Conservation (phyloP, 768 basidiomycete species). For the Gelatoporia subvermispora region DNA sequence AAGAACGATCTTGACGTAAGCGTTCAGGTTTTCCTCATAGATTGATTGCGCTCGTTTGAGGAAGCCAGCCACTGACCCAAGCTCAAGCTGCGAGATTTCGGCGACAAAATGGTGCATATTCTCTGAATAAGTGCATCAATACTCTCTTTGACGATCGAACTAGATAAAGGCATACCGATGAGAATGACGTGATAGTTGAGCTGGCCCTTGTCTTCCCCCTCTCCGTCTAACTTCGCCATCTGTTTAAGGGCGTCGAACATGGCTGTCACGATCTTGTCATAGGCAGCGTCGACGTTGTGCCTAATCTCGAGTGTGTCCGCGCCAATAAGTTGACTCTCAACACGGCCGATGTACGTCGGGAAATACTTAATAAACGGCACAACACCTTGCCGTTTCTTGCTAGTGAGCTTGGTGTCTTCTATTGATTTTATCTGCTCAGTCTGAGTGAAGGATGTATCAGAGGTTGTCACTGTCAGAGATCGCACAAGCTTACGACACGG, state of each 20-base stretch:
- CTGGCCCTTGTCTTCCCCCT: slow-evolving; percentile 93
- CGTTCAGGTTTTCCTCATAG: slow-evolving; percentile 84
- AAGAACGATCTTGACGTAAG: slow-evolving; percentile 84
- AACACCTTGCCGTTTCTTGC: slow-evolving; percentile 90
- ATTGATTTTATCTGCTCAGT: slow-evolving; percentile 83
- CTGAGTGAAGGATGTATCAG: slow-evolving; percentile 34
- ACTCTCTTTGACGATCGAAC: background rate
- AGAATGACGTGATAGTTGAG: slow-evolving; percentile 95
- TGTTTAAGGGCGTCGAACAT: slow-evolving; percentile 95
- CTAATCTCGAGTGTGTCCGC: slow-evolving; percentile 77
- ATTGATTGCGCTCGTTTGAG: slow-evolving; percentile 70
- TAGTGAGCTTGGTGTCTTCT: slow-evolving; percentile 85
- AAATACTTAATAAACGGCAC: slow-evolving; percentile 91
- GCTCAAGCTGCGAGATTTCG: slow-evolving; percentile 69
- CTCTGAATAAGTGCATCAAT: slow-evolving; percentile 42
- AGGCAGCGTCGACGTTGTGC: slow-evolving; percentile 69
- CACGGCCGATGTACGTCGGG: slow-evolving; percentile 77
- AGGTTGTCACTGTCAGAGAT: background rate
- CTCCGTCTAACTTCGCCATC: slow-evolving; percentile 93
- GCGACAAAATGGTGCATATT: slow-evolving; percentile 95
- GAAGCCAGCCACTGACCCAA: slow-evolving; percentile 58
- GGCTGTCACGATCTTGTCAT: slow-evolving; percentile 81
- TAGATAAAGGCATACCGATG: slow-evolving; percentile 58
- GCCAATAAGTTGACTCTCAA: slow-evolving; percentile 81
- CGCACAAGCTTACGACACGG: slow-evolving; percentile 50